Evolutionary conservation across 805 yeast species (phyloP), one percentile per base, ranked within the genome.

Genomic region (Candida incommunis): DNA sequence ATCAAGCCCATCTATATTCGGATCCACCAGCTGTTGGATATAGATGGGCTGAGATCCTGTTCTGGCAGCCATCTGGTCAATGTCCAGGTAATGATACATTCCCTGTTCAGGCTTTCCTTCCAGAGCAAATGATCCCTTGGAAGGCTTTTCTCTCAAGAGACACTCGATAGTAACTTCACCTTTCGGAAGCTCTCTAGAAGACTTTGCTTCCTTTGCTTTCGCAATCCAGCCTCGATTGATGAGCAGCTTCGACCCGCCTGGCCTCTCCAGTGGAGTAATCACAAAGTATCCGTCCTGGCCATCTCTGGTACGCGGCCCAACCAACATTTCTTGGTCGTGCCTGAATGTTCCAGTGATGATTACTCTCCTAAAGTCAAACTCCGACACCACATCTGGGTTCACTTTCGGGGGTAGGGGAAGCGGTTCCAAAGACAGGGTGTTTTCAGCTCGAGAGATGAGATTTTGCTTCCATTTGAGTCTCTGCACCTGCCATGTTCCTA

Each of bases 401-500:
- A 68, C 41, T 3, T 48, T 20, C 2, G 61, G 54, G 0, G 96
- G 96, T 25, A 90, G 63, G 3, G 80, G 80, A 21, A 80, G 65
- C 0, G 95, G 82, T 2, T 79, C 78, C 46, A 75, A 74, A 0
- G 88, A 78, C 53, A 92, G 65, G 50, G 88, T 68, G 55, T 84
- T 86, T 60, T 92, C 96, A 55, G 90, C 79, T 20, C 74, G 72
- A 2, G 94, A 80, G 49, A 92, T 82, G 49, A 92, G 69, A 49
- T 79, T 75, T 22, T 78, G 82, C 61, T 92, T 92, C 98, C 98
- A 92, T 48, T 75, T 70, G 43, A 92, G 65, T 51, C 98, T 70
- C 54, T 75, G 69, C 41, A 84, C 77, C 65, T 92, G 98, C 98
- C 98, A 92, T 46, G 87, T 74, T 1, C 97, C 98, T 40, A 92